Percentiles rank a stretch among this genome's conserved stretches.
These are phyloP conservation scores for Pyrenochaeta sp. DNA, from an alignment of 2,329 filamentous ascomycete species.

Conservation along the genomic window DNA sequence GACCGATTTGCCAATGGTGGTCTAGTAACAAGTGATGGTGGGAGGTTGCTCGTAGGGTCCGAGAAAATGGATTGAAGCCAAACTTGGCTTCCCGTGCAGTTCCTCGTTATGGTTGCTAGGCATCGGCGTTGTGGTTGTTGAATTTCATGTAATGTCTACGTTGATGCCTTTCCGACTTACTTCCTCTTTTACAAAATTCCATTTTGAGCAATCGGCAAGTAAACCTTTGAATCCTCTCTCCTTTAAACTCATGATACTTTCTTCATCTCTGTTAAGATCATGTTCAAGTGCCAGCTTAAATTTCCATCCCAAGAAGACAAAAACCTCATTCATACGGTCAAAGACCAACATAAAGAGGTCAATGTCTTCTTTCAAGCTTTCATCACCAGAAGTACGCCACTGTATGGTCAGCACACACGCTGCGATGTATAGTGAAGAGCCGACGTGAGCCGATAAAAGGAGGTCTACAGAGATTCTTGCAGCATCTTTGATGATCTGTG, in stretches of 20 bases:
- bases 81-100: not conserved
- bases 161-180: constrained; percentile 18
- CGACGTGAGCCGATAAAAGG: constrained; percentile 35
- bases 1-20: constrained; percentile 52
- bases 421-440: constrained; percentile 32
- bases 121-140: not conserved
- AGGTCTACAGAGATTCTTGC: constrained; percentile 35
- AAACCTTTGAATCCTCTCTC: constrained; percentile 34
- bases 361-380: constrained; percentile 32
- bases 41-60: constrained; percentile 35
- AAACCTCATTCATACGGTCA: constrained; percentile 39
- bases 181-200: constrained; percentile 24
- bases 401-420: constrained; percentile 36
- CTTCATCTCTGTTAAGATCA: constrained; percentile 24
- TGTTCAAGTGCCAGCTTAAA: constrained; percentile 35
- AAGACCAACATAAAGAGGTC: constrained; percentile 36
- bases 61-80: not conserved
- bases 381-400: constrained; percentile 31
- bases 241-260: constrained; percentile 20
- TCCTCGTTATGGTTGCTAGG: not conserved
- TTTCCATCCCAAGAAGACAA: constrained; percentile 35
- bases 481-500: constrained; percentile 36
- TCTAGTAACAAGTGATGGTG: constrained; percentile 48
- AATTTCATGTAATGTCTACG: constrained; percentile 11
- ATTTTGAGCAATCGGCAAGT: constrained; percentile 39